A percentile compares a stretch with the other conserved stretches of the same genome.
Evolutionary conservation across 441 rosid genomes (phyloP).

Genomic region (Eruca vesicaria): DNA sequence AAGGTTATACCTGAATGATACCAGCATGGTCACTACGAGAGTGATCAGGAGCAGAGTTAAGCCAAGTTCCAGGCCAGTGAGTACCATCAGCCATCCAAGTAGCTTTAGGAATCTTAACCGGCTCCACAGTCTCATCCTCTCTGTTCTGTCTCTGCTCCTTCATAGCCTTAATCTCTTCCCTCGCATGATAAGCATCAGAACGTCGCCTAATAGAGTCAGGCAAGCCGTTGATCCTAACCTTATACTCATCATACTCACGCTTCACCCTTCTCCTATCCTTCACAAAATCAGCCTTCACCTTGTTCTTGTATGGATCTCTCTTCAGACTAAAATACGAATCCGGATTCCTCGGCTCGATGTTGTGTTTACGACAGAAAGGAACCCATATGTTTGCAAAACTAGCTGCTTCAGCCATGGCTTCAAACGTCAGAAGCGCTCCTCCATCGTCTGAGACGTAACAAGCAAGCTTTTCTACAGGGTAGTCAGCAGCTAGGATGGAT

Average conservation of each 20-base stretch:
- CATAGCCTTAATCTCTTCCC: conserved; percentile 87
- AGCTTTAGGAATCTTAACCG: conserved; percentile 76
- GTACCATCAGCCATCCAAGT: conserved; percentile 94
- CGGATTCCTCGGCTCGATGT: conserved; percentile 77
- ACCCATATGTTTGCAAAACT: conserved; percentile 85
- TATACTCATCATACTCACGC: conserved; percentile 86
- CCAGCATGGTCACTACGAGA: conserved; percentile 81
- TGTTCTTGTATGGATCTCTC: conserved; percentile 81
- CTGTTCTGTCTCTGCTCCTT: conserved; percentile 62
- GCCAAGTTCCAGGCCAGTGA: conserved; percentile 88
- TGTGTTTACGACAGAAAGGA: conserved; percentile 81
- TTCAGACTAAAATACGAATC: conserved; percentile 73
- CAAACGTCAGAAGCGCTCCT: conserved; percentile 86
- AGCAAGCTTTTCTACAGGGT: conserved; percentile 87
- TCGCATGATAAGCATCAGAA: conserved; percentile 78
- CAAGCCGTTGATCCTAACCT: conserved; percentile 73
- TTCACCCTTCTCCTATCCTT: conserved; percentile 75
- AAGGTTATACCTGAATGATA: conserved; percentile 61
- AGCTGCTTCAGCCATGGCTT: conserved; percentile 97
- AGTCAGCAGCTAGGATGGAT: conserved; percentile 81
- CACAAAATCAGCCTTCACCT: conserved; percentile 66
- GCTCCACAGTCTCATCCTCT: conserved; percentile 55
- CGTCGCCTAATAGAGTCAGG: conserved; percentile 81
- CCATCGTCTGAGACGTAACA: conserved; percentile 95
- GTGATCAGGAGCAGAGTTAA: conserved; percentile 60